Evolutionary conservation across 805 yeast species (phyloP).

Genomic region (Candida hungchunana): DNA sequence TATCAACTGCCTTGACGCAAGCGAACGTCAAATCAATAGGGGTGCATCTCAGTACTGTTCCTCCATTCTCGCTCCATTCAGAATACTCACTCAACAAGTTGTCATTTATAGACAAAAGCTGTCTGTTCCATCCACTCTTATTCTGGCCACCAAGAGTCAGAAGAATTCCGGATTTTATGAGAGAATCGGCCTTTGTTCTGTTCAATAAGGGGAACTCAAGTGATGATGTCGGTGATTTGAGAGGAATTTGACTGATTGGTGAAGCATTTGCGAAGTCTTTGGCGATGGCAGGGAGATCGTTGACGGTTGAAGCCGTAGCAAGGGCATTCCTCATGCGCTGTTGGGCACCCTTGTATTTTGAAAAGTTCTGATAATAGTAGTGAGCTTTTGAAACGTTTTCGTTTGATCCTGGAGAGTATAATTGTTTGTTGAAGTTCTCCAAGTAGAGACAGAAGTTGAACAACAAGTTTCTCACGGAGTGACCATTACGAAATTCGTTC

Average conservation of each 20-base stretch:
- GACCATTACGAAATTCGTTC: conserved; percentile 26
- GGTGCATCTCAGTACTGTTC: conserved; percentile 52
- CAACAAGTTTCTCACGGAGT: conserved; percentile 17
- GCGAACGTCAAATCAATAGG: conserved; percentile 73
- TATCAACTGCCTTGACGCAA: conserved; percentile 43
- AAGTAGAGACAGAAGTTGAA: conserved; percentile 11
- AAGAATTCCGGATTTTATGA: conserved; percentile 10
- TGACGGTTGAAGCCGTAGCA: conserved; percentile 1
- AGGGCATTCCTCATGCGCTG: conserved; percentile 6
- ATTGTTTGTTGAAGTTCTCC: conserved; percentile 4
- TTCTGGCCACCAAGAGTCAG: conserved; percentile 16
- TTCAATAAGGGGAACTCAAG: background rate
- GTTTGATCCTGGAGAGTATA: background rate
- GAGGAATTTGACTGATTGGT: too few relatives aligned
- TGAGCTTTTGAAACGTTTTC: conserved; percentile 12
- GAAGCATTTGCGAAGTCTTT: too few relatives aligned
- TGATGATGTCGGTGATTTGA: too few relatives aligned
- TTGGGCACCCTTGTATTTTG: conserved; percentile 13
- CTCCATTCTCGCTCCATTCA: conserved; percentile 64
- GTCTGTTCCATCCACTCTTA: conserved; percentile 69
- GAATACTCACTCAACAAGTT: conserved; percentile 67
- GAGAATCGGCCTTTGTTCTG: conserved; percentile 1
- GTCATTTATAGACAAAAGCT: conserved; percentile 74
- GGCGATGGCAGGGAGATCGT: conserved; percentile 1
- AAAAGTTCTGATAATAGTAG: conserved; percentile 12